phyloP scores from a whole-genome alignment of 306 rosid genomes.

The Malus fusca region DNA sequence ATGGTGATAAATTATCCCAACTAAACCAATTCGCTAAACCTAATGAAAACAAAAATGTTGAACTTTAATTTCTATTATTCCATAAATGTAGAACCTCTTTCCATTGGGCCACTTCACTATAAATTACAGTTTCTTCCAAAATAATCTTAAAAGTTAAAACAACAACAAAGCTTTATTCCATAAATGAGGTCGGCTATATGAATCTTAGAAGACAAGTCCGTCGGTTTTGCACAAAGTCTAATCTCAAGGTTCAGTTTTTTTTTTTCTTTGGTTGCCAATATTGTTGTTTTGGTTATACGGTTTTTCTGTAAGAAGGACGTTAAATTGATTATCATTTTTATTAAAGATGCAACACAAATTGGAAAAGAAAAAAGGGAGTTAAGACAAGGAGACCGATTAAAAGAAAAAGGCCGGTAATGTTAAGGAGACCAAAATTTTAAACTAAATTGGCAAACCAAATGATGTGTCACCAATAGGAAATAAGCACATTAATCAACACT shows the following conservation, averaged over 20 bases:
- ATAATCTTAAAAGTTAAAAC: background rate
- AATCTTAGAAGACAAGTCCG: no score
- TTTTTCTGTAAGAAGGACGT: background rate
- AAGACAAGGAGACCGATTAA: background rate
- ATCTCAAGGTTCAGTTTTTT: background rate
- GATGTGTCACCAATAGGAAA: no score
- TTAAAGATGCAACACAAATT: background rate
- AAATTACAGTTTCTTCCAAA: background rate
- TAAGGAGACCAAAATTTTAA: no score
- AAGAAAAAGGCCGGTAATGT: no score
- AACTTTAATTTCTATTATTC: no score
- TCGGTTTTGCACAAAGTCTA: no score
- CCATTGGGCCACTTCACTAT: background rate
- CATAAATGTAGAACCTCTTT: no score
- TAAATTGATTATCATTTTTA: background rate
- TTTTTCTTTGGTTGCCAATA: background rate
- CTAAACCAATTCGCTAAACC: background rate
- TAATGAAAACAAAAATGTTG: background rate
- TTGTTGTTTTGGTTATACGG: background rate
- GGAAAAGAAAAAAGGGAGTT: background rate
- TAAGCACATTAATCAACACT: no score
- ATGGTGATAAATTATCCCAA: background rate
- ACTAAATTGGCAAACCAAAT: no score
- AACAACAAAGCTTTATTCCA: no score
- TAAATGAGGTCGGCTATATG: no score